These are phyloP conservation scores for Sisymbrium irio DNA, from an alignment of 345 rosid species.

Conservation along the genomic window DNA sequence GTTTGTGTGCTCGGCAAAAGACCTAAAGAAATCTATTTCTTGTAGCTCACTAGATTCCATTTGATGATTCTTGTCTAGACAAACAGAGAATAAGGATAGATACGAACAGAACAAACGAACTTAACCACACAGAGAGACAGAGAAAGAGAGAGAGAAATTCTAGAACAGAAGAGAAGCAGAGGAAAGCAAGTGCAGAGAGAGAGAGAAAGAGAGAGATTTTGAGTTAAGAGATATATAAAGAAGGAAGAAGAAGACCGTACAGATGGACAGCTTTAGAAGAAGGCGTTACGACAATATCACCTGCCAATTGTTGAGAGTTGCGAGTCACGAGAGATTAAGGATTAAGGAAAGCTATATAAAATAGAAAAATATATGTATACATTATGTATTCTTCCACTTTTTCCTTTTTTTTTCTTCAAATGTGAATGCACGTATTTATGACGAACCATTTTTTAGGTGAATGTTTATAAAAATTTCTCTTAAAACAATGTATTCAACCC, in stretches of 20 bases:
- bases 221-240: slow-evolving; percentile 8
- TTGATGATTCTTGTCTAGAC: slow-evolving; percentile 8
- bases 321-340: slow-evolving; percentile 25
- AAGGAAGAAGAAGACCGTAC: slow-evolving; percentile 17
- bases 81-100: background rate
- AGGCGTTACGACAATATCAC: slow-evolving; percentile 36
- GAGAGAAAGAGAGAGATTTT: background rate
- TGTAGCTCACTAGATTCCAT: slow-evolving; percentile 36
- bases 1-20: slow-evolving; percentile 2
- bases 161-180: background rate
- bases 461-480: background rate
- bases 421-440: slow-evolving; percentile 20
- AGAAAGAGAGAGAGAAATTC: background rate
- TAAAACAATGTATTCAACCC: background rate
- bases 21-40: slow-evolving; percentile 19
- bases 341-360: slow-evolving; percentile 17
- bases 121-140: background rate
- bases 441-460: slow-evolving; percentile 11
- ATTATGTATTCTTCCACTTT: background rate
- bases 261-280: slow-evolving; percentile 15
- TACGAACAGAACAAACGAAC: slow-evolving; percentile 10
- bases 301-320: slow-evolving; percentile 38
- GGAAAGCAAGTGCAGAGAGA: slow-evolving; percentile 8
- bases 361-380: background rate
- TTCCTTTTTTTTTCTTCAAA: background rate